A percentile compares a stretch with the other conserved stretches of the same genome.
Conservation (phyloP, 331 rosid species). For the Ulmus americana region DNA sequence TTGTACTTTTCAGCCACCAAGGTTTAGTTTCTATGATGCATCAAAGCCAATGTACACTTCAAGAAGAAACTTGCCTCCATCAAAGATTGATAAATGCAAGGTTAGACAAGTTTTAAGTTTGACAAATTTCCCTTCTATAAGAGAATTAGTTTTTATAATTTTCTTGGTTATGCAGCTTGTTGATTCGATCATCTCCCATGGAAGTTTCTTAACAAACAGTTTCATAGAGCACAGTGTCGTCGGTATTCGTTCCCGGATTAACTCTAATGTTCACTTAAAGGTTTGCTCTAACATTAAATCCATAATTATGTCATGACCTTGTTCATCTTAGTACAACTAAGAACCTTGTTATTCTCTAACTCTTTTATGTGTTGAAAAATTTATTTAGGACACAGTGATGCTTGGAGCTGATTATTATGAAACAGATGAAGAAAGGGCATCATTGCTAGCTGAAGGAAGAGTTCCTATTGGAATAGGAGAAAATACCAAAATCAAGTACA, state of each 20-base stretch:
- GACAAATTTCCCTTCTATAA: not conserved
- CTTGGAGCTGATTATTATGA: constrained; percentile 94
- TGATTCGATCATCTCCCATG: constrained; percentile 80
- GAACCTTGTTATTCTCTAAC: too few species aligned
- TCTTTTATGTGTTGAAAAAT: not conserved
- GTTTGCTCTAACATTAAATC: constrained; percentile 31
- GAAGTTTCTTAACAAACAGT: constrained; percentile 70
- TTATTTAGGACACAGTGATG: constrained; percentile 82
- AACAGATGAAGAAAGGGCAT: constrained; percentile 53
- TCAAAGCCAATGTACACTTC: constrained; percentile 84
- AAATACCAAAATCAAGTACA: constrained; percentile 67
- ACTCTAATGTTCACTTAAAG: constrained; percentile 65
- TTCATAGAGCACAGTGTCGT: constrained; percentile 79
- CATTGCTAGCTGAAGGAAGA: constrained; percentile 76
- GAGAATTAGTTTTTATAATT: not conserved
- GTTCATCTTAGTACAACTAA: not conserved
- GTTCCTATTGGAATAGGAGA: constrained; percentile 89
- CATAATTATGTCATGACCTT: not conserved
- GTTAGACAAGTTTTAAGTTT: constrained; percentile 30
- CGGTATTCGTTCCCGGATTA: constrained; percentile 80
- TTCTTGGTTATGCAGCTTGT: constrained; percentile 44
- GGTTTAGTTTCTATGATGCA: constrained; percentile 83
- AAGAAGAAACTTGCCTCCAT: constrained; percentile 88
- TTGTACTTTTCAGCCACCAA: constrained; percentile 61
- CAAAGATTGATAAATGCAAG: constrained; percentile 83